Evolutionary conservation across 495 filamentous ascomycete genomes (phyloP).

Genomic region (Penicillium antarcticum): DNA sequence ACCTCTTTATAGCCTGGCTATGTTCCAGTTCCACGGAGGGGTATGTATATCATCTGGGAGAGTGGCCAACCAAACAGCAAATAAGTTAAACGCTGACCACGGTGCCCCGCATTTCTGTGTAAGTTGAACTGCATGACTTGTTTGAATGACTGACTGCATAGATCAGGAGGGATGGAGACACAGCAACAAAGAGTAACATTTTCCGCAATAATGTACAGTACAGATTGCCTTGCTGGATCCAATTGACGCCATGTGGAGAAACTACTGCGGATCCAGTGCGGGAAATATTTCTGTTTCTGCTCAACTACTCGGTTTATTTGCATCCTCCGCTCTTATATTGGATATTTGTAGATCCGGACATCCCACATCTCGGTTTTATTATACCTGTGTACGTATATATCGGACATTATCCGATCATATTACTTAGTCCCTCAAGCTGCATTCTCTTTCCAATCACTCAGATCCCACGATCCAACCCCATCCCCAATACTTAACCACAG

Average conservation of each 20-base stretch:
- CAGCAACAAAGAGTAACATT: constrained; percentile 11
- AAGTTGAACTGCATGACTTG: neutral
- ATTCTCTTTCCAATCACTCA: constrained; percentile 53
- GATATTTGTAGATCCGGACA: neutral
- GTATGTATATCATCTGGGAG: neutral
- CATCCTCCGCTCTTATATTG: neutral
- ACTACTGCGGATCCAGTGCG: constrained; percentile 8
- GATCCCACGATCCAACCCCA: constrained; percentile 52
- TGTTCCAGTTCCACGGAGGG: constrained; percentile 7
- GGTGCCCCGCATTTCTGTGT: neutral
- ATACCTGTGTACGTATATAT: neutral
- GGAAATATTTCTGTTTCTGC: constrained; percentile 7
- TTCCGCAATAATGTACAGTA: constrained; percentile 6
- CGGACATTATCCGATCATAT: neutral
- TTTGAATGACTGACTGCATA: constrained; percentile 9
- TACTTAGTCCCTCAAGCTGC: neutral
- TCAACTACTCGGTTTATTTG: no score
- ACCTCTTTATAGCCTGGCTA: constrained; percentile 6
- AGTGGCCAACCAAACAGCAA: constrained; percentile 15
- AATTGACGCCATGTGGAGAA: neutral
- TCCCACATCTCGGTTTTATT: no score
- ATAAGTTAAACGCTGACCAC: constrained; percentile 5
- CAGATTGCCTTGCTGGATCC: neutral
- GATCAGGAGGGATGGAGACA: neutral
- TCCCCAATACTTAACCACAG: constrained; percentile 58